Conservation (phyloP, 2,329 filamentous ascomycete species). For the Fragosphaeria purpurea region DNA sequence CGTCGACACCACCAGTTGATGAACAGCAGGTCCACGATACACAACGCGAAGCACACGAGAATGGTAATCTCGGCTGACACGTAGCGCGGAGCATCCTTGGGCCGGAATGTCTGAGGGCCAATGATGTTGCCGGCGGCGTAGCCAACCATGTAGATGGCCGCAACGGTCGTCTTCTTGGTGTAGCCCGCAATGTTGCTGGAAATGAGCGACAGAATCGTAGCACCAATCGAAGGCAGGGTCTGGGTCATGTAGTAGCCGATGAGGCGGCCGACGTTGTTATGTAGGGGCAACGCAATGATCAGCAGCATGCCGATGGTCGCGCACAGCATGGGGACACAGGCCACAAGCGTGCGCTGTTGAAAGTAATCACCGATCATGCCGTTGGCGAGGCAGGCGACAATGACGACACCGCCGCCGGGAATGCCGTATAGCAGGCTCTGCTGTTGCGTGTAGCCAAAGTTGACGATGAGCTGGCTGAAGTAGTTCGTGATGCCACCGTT, state of each 20-base stretch:
- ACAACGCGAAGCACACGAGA: slow-evolving; percentile 4
- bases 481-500: slow-evolving; percentile 14
- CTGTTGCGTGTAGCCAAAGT: slow-evolving; percentile 7
- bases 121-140: slow-evolving; percentile 44
- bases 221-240: slow-evolving; percentile 3
- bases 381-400: slow-evolving; percentile 1
- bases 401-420: slow-evolving; percentile 8
- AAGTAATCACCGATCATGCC: neutral
- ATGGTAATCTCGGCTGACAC: slow-evolving; percentile 55
- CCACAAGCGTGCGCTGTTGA: neutral
- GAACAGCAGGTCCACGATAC: slow-evolving; percentile 1
- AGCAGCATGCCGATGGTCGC: neutral
- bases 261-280: neutral
- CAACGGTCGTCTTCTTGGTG: slow-evolving; percentile 49
- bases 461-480: slow-evolving; percentile 8
- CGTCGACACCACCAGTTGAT: slow-evolving; percentile 3
- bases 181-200: slow-evolving; percentile 42
- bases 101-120: slow-evolving; percentile 46
- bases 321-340: slow-evolving; percentile 2
- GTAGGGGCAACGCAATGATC: no score
- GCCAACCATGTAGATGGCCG: slow-evolving; percentile 40
- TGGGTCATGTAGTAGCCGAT: slow-evolving; percentile 3
- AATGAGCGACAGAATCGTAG: slow-evolving; percentile 3
- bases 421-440: slow-evolving; percentile 8
- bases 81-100: slow-evolving; percentile 47